Evolutionary conservation across 768 basidiomycete species (phyloP), one percentile per base, ranked within the genome.

Genomic region (Tylopilus intermedius): DNA sequence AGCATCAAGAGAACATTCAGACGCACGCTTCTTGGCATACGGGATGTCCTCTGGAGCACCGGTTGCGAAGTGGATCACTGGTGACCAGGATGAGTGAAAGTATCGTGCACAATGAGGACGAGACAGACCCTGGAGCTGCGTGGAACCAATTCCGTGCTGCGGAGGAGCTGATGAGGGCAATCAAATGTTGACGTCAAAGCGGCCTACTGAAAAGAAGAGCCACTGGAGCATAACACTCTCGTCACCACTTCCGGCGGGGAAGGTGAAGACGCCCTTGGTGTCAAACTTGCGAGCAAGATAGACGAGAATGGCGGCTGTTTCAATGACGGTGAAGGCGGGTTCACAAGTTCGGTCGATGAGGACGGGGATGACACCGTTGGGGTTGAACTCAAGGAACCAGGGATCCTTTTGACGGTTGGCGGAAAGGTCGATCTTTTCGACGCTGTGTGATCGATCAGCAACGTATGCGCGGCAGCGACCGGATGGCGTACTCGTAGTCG

Each of bases 241-340:
- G 32, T 83, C 74, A 41, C 87, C 75, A 15, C 66, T 70, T 4
- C 81, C 76, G 3, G 80, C 71, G 14, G 85, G 76, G 69, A 86
- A 91, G 60, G 72, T 78, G 61, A 93, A 86, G 59, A 80, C 76
- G 66, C 77, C 70, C 15, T 88, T 80, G 58, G 76, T 83, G 69
- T 95, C 93, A 62, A 87, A 93, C 63, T 86, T 81, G 63, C 90
- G 84, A 21, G 76, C 76, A 47, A 95, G 80, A 65, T 89, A 94
- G n/a, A 92, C 69, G 48, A 93, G 69, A 54, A 95, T 92, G 11
- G 91, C 90, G 2, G 85, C 81, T 5, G 80, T 83, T 64, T 92
- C 90, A 58, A 90, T 90, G 37, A 90, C 79, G 6, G 58, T 58
- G 62, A 90, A 90, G 59, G 10, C 33, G 5, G 83, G 71, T 57